Conservation (phyloP, 768 basidiomycete genomes). For the Kwoniella heveanensis region DNA sequence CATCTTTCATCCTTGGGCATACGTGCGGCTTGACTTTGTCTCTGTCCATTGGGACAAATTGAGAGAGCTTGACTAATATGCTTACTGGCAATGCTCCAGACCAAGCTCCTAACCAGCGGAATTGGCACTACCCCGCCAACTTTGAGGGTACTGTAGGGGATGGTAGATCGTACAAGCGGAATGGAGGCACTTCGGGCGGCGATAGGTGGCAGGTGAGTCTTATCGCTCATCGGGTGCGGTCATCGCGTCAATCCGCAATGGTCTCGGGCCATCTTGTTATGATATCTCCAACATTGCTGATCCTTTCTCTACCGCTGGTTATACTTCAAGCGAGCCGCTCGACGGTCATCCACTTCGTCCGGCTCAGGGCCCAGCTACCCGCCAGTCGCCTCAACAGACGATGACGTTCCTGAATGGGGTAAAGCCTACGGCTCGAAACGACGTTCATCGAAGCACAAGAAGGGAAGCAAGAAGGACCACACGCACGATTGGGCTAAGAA, state of each 20-base stretch:
- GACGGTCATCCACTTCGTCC: constrained; percentile 20
- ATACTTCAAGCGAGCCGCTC: constrained; percentile 24
- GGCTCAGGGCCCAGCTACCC: constrained; percentile 27
- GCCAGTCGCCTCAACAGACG: constrained; percentile 32
- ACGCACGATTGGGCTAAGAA: constrained; percentile 14
- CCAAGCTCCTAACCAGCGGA: constrained; percentile 53
- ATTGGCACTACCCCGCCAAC: constrained; percentile 57
- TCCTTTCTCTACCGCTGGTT: too few relatives aligned
- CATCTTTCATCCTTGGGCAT: too few relatives aligned
- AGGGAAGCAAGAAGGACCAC: constrained; percentile 21
- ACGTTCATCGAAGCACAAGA: constrained; percentile 29
- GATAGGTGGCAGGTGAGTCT: constrained; percentile 42
- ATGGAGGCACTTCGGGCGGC: constrained; percentile 19
- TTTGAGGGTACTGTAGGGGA: constrained; percentile 54
- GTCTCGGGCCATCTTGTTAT: too few relatives aligned
- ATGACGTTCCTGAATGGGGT: constrained; percentile 56
- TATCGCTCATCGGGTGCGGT: not conserved
- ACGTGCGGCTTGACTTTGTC: too few relatives aligned
- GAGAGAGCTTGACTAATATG: not conserved
- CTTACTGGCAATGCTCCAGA: constrained; percentile 24
- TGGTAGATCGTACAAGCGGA: constrained; percentile 29
- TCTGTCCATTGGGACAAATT: too few relatives aligned
- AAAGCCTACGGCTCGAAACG: constrained; percentile 52
- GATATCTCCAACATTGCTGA: too few relatives aligned
- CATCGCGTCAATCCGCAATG: too few relatives aligned